Conservation (phyloP, 129 eudicot genomes). For the Mikania micrantha region DNA sequence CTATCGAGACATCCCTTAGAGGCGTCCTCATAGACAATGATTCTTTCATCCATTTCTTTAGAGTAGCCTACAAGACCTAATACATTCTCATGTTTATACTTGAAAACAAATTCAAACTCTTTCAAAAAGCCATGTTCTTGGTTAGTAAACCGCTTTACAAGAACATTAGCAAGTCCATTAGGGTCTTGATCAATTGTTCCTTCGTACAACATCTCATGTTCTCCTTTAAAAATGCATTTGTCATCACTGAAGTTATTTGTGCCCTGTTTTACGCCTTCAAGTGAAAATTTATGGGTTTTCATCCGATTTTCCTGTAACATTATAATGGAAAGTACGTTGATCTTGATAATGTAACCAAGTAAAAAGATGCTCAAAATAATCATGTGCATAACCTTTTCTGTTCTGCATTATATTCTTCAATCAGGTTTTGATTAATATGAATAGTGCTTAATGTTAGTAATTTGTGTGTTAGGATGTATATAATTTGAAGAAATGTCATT, state of each 20-base stretch:
- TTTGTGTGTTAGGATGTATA: too few species aligned
- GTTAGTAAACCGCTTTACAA: neutral
- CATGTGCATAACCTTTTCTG: too few species aligned
- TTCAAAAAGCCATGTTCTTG: neutral
- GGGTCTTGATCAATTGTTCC: neutral
- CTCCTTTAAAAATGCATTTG: neutral
- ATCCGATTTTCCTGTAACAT: neutral
- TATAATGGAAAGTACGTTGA: too few species aligned
- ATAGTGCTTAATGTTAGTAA: too few species aligned
- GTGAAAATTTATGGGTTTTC: neutral
- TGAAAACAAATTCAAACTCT: conserved; percentile 1
- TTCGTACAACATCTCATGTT: neutral
- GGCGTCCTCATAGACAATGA: neutral
- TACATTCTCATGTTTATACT: neutral
- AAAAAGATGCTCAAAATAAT: too few species aligned
- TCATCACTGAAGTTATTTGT: neutral
- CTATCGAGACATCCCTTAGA: neutral
- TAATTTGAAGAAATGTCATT: too few species aligned
- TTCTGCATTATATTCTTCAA: too few species aligned
- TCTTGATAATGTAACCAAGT: too few species aligned
- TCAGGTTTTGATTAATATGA: too few species aligned
- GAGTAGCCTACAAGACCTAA: neutral
- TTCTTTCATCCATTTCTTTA: neutral
- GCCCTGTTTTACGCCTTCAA: neutral
- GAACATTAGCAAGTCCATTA: neutral